Base-by-base conservation (phyloP, 176 grass and related monocot genomes). In the Carex parvula region DNA sequence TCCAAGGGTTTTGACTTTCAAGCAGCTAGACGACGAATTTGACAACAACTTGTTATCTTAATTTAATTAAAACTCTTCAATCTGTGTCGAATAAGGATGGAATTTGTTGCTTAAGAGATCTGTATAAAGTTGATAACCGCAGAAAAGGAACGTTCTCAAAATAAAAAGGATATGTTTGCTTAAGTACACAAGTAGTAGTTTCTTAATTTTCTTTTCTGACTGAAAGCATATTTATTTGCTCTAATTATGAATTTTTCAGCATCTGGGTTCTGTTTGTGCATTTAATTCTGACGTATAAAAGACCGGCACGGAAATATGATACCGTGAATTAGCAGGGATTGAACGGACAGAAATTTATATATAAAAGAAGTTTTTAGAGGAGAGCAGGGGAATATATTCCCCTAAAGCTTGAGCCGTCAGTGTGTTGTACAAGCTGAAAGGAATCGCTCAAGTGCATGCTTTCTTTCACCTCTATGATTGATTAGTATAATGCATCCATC, bases 391-490 rank as follows among this genome's bases (percentile, higher is more conserved):
- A 83, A 83, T 83, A 83, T 83, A 83, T 83, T 83, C 81, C 6
- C 41, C 69, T 26, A 26, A 81, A 81, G 79, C 79, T 48, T 64
- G 9, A 81, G 79, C 60, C 58, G 33, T 83, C 58, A 83, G 81
- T 83, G 81, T 83, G 81, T 68, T 44, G 15, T 55, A 83, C 22
- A 83, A 83, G 81, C 81, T 54, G 20, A 83, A 83, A 66, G 42
- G 81, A 63, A 83, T 83, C 81, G 33, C 60, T 64, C n/a, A 62
- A 41, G 55, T 77, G 73, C 50, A 78, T 78, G 73, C 73, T 79
- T 56, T 73, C 39, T 78, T 78, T 63, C 58, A 81, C 55, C 79
- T 83, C 80, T 20, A 83, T 83, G 58, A 83, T 83, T 83, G 81
- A 35, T 68, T 64, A 55, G 21, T 66, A 68, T 54, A 66, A 53